Evolutionary conservation across 169 alveolate species (phyloP).

Genomic region (Theileria orientalis): DNA sequence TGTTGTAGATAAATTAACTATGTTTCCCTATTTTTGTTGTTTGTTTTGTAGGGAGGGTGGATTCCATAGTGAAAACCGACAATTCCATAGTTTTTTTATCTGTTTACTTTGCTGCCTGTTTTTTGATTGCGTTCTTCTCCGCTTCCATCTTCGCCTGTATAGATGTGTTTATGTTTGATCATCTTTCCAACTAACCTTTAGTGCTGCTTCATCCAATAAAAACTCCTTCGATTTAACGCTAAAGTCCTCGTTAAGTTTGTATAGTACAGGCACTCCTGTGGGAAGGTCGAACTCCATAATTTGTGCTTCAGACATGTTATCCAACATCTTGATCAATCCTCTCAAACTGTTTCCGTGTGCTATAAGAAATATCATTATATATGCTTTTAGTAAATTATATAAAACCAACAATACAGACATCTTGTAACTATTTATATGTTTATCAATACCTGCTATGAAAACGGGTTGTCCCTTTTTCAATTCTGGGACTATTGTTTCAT

Average conservation of each 20-base stretch:
- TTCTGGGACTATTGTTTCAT: slow-evolving; percentile 90
- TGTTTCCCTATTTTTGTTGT: too few relatives aligned
- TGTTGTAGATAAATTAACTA: too few relatives aligned
- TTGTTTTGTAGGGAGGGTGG: too few relatives aligned
- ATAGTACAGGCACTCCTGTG: slow-evolving; percentile 95
- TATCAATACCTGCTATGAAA: slow-evolving; percentile 76
- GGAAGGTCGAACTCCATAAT: slow-evolving; percentile 94
- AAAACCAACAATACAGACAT: too few relatives aligned
- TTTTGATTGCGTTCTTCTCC: background rate
- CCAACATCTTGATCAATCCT: slow-evolving; percentile 93
- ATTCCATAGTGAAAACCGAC: too few relatives aligned
- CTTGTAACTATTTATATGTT: too few relatives aligned
- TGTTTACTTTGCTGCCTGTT: too few relatives aligned
- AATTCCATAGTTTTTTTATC: too few relatives aligned
- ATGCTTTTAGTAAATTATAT: too few relatives aligned
- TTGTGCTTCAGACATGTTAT: slow-evolving; percentile 89
- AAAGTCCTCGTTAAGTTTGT: slow-evolving; percentile 90
- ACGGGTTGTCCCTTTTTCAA: slow-evolving; percentile 89
- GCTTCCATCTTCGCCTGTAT: slow-evolving; percentile 79
- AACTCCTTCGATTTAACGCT: slow-evolving; percentile 88
- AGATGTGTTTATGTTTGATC: slow-evolving; percentile 86
- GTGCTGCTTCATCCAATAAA: slow-evolving; percentile 87
- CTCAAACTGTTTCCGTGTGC: slow-evolving; percentile 99
- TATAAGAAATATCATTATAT: slow-evolving; percentile 50
- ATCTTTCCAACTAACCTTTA: slow-evolving; percentile 63